A percentile compares a stretch with the other conserved stretches of the same genome.
Evolutionary conservation across 495 filamentous ascomycete species (phyloP).

Genomic region (Baudoinia panamericana): DNA sequence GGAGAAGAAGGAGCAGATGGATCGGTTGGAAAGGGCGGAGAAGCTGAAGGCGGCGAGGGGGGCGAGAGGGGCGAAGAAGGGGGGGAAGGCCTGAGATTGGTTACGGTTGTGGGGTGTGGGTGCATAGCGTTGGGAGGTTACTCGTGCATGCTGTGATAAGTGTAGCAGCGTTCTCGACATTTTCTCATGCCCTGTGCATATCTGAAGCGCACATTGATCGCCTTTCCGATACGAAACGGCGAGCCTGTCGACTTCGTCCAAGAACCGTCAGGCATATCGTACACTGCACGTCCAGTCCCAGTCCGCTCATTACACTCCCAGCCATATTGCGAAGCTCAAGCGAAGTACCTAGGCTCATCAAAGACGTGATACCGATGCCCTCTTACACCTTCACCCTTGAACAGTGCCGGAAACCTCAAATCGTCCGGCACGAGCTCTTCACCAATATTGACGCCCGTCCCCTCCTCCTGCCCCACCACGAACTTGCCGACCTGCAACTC

Average conservation of each 20-base stretch:
- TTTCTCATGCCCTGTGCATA: too few species aligned
- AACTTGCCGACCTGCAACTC: slow-evolving; percentile 98
- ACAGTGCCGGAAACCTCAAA: slow-evolving; percentile 74
- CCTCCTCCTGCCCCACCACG: slow-evolving; percentile 59
- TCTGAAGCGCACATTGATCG: too few species aligned
- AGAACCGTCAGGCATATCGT: too few species aligned
- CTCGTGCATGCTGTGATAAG: too few species aligned
- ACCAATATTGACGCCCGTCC: slow-evolving; percentile 46
- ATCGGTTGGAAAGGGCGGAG: slow-evolving; percentile 25
- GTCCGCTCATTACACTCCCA: too few species aligned
- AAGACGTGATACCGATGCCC: slow-evolving; percentile 96
- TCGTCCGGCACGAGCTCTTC: slow-evolving; percentile 60
- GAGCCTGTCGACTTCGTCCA: too few species aligned
- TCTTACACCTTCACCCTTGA: slow-evolving; percentile 73
- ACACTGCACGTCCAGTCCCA: too few species aligned
- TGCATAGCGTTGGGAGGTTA: background rate
- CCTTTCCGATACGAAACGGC: too few species aligned
- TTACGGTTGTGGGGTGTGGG: background rate
- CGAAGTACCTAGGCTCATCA: slow-evolving; percentile 66
- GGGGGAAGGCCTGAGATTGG: slow-evolving; percentile 19
- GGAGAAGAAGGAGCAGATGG: slow-evolving; percentile 30
- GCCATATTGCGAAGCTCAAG: too few species aligned
- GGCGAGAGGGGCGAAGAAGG: slow-evolving; percentile 22
- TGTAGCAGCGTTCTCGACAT: too few species aligned
- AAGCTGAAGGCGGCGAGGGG: slow-evolving; percentile 26